Evolutionary conservation across 73 alveolate genomes (phyloP).

Genomic region (Paramecium tetraurelia): DNA sequence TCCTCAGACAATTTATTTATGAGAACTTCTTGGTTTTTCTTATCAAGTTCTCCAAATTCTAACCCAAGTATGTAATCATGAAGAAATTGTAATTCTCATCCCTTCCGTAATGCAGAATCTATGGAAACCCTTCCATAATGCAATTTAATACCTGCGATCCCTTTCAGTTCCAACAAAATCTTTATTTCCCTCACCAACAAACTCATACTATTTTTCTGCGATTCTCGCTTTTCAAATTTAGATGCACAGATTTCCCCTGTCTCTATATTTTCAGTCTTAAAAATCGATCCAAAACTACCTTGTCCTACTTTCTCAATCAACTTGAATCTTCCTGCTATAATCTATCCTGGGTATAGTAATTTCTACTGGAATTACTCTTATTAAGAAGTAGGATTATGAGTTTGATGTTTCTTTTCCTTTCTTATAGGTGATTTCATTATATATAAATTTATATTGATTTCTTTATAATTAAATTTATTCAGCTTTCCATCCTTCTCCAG

Average conservation of each 20-base stretch:
- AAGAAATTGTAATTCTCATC: conserved; percentile 78
- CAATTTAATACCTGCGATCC: neutral
- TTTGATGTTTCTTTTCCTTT: conserved; percentile 10
- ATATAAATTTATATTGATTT: neutral
- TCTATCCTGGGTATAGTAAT: conserved; percentile 5
- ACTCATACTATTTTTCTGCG: conserved; percentile 19
- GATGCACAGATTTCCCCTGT: conserved; percentile 60
- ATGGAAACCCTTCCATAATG: conserved; percentile 56
- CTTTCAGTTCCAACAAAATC: conserved; percentile 56
- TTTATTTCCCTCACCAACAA: conserved; percentile 57
- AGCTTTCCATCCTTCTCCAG: neutral
- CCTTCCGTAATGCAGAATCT: conserved; percentile 56
- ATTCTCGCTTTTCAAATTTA: conserved; percentile 49
- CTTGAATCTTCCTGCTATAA: conserved; percentile 51
- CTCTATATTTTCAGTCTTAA: conserved; percentile 53
- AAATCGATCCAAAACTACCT: conserved; percentile 60
- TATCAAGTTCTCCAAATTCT: conserved; percentile 86
- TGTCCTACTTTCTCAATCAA: conserved; percentile 56
- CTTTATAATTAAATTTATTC: neutral
- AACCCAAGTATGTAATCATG: conserved; percentile 90
- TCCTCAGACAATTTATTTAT: neutral
- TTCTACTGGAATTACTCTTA: neutral
- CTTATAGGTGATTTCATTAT: neutral
- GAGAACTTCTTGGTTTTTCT: conserved; percentile 60
- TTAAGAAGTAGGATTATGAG: conserved; percentile 8